Evolutionary conservation across 495 filamentous ascomycete genomes (phyloP).

Genomic region (Tuber microsphaerosporum): DNA sequence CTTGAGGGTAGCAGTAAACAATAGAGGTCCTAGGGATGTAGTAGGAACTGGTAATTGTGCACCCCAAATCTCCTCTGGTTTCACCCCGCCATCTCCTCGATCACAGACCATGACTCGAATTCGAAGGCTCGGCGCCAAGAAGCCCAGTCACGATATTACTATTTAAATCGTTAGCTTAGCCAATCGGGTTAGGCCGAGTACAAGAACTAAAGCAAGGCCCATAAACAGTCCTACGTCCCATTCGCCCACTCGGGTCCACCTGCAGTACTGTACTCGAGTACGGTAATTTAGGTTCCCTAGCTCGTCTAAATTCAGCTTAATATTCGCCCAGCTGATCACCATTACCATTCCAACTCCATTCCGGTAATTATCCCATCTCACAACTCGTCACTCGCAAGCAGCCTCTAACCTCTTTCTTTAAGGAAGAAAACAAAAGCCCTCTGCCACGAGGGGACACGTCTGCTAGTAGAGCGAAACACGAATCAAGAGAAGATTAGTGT

Average conservation of each 20-base stretch:
- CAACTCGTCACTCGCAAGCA: conserved; percentile 4
- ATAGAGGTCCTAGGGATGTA: conserved; percentile 33
- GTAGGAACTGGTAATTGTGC: conserved; percentile 19
- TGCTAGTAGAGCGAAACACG: neutral
- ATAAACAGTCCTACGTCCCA: neutral
- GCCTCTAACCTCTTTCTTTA: neutral
- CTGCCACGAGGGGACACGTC: neutral
- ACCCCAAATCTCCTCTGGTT: neutral
- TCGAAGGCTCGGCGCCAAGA: neutral
- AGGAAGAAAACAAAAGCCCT: neutral
- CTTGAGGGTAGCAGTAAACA: conserved; percentile 32
- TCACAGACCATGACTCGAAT: neutral
- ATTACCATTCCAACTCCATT: neutral
- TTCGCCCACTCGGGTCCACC: neutral
- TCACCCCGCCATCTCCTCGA: neutral
- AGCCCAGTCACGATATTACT: neutral
- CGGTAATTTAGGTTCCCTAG: neutral
- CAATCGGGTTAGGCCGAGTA: neutral
- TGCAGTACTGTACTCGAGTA: neutral
- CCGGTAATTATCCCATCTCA: neutral
- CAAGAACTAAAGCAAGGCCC: neutral
- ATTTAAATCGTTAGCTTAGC: neutral
- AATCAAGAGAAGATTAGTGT: neutral
- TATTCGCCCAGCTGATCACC: neutral
- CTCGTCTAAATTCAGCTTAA: neutral